Base-by-base conservation (phyloP, 345 rosid species). In the Anastatica hierochuntica region DNA sequence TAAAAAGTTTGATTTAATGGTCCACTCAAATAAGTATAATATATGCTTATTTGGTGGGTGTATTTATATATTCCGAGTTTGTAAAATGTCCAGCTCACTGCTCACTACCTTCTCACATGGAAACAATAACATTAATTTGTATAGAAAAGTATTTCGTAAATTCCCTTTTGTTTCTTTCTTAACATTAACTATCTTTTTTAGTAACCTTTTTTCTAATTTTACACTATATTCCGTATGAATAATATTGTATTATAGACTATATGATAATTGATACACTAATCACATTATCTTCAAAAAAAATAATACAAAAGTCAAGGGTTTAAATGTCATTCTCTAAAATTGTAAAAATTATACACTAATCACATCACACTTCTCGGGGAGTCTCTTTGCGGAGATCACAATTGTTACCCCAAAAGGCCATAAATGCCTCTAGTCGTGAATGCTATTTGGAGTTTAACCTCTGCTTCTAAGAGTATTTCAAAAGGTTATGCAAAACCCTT, bases 81-180 rank as follows among this genome's bases (percentile, higher is more conserved):
- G 48, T 58, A 50, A n/a, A 56, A 57, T 65, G 58, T 65, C 70
- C 59, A 66, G 53, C 63, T 64, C 69, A 64, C 58, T 64, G 26
- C 47, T 66, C 59, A 49, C 45, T 41, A 47, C 30, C 57, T 20
- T 55, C 39, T 57, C 70, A 57, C 64, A 66, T 56, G 64, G 53
- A 43, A 65, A 40, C 38, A 65, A 48, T 37, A 58, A 35, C n/a
- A n/a, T n/a, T n/a, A n/a, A n/a, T 57, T 65, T 66, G 47, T 58
- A 26, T 50, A 51, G 52, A 56, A 42, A 4, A 41, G 26, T 41
- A 42, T 4, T 4, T 57, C 46, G 19, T 39, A 19, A 36, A 19
- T 11, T 27, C 8, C 12, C n/a, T n/a, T 7, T 15, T 8, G 3
- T 37, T 12, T 14, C 15, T 30, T 8, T 47, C 10, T 47, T 7